These are phyloP conservation scores for Zygoascus meyerae DNA, from an alignment of 1,139 yeast genomes.

Conservation along the genomic window DNA sequence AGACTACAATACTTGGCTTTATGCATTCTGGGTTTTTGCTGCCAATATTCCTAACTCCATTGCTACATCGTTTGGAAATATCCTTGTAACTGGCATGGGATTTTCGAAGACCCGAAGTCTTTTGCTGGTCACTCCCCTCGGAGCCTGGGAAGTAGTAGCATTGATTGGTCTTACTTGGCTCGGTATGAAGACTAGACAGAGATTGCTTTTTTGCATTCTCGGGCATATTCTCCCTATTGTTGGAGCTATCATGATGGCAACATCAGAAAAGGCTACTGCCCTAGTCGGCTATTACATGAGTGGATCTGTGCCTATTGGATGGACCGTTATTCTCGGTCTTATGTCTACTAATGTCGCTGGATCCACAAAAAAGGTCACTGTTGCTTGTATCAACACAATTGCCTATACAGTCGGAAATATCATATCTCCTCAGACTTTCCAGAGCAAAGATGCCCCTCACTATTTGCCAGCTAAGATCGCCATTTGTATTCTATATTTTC, in stretches of 20 bases:
- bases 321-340: constrained; percentile 43
- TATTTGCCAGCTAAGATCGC: constrained; percentile 43
- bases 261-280: constrained; percentile 19
- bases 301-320: constrained; percentile 34
- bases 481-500: constrained; percentile 35
- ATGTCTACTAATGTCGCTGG: constrained; percentile 52
- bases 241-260: constrained; percentile 25
- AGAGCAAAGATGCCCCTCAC: constrained; percentile 43
- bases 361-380: constrained; percentile 48
- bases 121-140: constrained; percentile 25
- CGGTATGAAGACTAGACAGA: constrained; percentile 25
- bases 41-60: constrained; percentile 47
- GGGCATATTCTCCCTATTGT: constrained; percentile 29
- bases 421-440: constrained; percentile 52
- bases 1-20: constrained; percentile 45
- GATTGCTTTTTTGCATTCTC: constrained; percentile 38
- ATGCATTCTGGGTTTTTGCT: constrained; percentile 38
- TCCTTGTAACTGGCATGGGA: constrained; percentile 27
- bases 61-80: constrained; percentile 31
- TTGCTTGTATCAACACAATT: constrained; percentile 40
- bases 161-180: constrained; percentile 18
- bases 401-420: constrained; percentile 54
- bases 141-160: constrained; percentile 24
- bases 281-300: constrained; percentile 25
- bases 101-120: constrained; percentile 22